Percentiles rank a stretch among this genome's conserved stretches.
These are phyloP conservation scores for Agaricus blazei DNA, from an alignment of 768 basidiomycete genomes.

Conservation along the genomic window DNA sequence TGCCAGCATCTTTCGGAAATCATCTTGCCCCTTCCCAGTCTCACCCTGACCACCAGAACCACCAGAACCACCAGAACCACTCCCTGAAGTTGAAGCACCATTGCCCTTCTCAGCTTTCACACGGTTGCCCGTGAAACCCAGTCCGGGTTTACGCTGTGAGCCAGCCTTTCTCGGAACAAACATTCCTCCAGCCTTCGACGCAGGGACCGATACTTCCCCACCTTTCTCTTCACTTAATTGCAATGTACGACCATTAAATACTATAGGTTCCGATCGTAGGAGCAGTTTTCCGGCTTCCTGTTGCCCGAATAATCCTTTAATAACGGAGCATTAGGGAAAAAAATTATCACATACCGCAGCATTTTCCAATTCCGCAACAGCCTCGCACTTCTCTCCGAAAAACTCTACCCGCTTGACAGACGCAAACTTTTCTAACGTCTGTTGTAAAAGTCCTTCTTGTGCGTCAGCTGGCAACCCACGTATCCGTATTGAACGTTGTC, in stretches of 20 bases:
- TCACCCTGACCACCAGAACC: slow-evolving; percentile 7
- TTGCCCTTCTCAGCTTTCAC: background rate
- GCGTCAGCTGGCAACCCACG: slow-evolving; percentile 68
- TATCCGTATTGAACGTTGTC: slow-evolving; percentile 71
- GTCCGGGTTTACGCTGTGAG: slow-evolving; percentile 66
- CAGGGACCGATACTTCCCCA: slow-evolving; percentile 26
- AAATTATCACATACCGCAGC: slow-evolving; percentile 45
- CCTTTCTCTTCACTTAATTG: slow-evolving; percentile 51
- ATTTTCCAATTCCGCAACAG: slow-evolving; percentile 60
- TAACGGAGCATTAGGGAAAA: background rate
- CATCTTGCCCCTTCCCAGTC: slow-evolving; percentile 61
- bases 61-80: slow-evolving; percentile 9
- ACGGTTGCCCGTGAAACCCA: slow-evolving; percentile 43
- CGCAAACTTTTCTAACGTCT: slow-evolving; percentile 75
- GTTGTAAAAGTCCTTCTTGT: slow-evolving; percentile 91
- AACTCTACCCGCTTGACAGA: slow-evolving; percentile 72
- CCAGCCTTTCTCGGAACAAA: slow-evolving; percentile 63
- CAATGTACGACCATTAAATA: slow-evolving; percentile 60
- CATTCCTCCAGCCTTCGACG: slow-evolving; percentile 38
- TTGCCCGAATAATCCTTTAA: slow-evolving; percentile 1
- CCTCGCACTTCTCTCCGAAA: slow-evolving; percentile 55
- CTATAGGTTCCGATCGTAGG: slow-evolving; percentile 63
- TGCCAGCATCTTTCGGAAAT: slow-evolving; percentile 78
- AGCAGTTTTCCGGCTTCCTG: slow-evolving; percentile 85
- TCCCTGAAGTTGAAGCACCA: slow-evolving; percentile 2